Evolutionary conservation across 805 yeast species (phyloP).

Genomic region (Gaillardinia entomophila): DNA sequence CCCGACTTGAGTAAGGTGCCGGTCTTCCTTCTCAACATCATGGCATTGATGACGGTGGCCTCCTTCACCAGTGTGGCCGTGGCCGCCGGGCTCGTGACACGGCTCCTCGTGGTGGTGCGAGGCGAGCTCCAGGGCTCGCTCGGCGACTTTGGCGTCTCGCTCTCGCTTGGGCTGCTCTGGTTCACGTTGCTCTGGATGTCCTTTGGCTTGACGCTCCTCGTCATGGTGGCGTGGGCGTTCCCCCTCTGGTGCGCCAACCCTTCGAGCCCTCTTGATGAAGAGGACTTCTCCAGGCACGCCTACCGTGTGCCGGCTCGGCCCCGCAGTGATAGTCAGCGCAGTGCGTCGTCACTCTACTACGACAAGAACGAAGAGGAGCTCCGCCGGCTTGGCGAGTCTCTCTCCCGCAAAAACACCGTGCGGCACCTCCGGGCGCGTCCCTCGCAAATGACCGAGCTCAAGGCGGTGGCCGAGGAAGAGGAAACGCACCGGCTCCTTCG

Average conservation of each 20-base stretch:
- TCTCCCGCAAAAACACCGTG: constrained; percentile 28
- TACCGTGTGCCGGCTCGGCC: too few species aligned
- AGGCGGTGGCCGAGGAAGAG: constrained; percentile 6
- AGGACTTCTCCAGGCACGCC: constrained; percentile 7
- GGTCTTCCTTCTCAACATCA: constrained; percentile 23
- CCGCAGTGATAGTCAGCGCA: neutral
- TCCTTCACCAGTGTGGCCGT: constrained; percentile 23
- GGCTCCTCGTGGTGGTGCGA: constrained; percentile 17
- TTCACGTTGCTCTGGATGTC: constrained; percentile 36
- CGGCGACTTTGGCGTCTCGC: constrained; percentile 41
- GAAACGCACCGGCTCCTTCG: constrained; percentile 18
- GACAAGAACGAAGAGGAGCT: constrained; percentile 24
- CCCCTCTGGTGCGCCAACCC: constrained; percentile 53
- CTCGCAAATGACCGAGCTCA: neutral
- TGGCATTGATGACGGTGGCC: constrained; percentile 31
- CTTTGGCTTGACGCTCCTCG: constrained; percentile 14
- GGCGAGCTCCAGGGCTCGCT: constrained; percentile 24
- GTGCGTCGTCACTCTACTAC: constrained; percentile 4
- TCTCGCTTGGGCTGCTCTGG: constrained; percentile 39
- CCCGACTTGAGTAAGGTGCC: constrained; percentile 30
- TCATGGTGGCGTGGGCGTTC: constrained; percentile 29
- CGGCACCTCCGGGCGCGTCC: constrained; percentile 7
- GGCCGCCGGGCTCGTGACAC: constrained; percentile 24
- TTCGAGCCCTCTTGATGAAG: constrained; percentile 17
- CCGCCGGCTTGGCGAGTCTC: constrained; percentile 29